Base-by-base conservation (phyloP, 2,329 filamentous ascomycete species). In the Penicillium psychrosexuale region DNA sequence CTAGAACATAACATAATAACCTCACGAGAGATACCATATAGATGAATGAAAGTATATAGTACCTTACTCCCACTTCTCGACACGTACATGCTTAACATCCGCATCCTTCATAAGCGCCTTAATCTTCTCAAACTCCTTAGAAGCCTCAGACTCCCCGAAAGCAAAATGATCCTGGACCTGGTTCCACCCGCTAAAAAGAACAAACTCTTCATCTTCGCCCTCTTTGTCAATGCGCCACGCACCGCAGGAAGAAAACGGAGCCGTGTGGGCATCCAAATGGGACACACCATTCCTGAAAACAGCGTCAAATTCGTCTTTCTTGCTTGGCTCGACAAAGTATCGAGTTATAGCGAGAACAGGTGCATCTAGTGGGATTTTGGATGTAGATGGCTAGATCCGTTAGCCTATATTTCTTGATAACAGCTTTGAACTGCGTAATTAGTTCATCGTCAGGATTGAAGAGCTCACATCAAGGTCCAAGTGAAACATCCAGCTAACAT, bases 401-500 rank as follows among this genome's bases (percentile, higher is more conserved):
- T 28, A 33, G 28, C 9, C 19, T 22, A 34, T 31, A 17, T 40
- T 13, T 19, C 8, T 34, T 15, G 5, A 8, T 8, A 45, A 2
- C 43, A 24, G 2, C 8, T n/a, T 9, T 11, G 42, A 33, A n/a
- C 2, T 1, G n/a, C 5, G 8, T 33, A n/a, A 2, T 15, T 11
- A 15, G 7, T 17, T 28, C 15, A 22, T 9, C 2, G 17, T 22
- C 8, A 22, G 4, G 0, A 22, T 19, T 22, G 28, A 15, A 12
- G 31, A 6, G 45, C 63, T 40, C 27, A 73, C 72, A 50, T 75
- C 66, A 8, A 69, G 59, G 46, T 76, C 72, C 17, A 79, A 60
- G 59, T 81, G 78, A 28, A 75, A 69, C 60, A 80, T 65, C 71
- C 73, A 77, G 9, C 72, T 68, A 5, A 79, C 71, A 15, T 65